Base-by-base conservation (phyloP, 73 alveolate species). In the Tetrahymena malaccensis region DNA sequence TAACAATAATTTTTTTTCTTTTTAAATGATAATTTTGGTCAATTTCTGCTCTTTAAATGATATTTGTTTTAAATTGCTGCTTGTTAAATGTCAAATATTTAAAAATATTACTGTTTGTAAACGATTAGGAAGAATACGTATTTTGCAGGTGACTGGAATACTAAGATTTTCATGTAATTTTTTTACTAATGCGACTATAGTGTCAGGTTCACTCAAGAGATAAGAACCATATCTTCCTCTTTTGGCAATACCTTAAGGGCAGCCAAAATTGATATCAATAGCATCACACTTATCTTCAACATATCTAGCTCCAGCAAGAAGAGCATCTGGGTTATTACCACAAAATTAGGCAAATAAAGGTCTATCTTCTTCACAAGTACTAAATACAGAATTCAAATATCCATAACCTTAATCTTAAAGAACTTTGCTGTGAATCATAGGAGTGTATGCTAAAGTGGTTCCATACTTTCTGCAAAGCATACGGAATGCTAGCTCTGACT, bases 181-280 rank as follows among this genome's bases (percentile, higher is more conserved):
- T 58, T 96, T 93, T 13, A 98, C 98, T 22, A 97, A 96, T 50
- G 97, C 98, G 96, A 94, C 96, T 93, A 96, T 96, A 38, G 96
- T 89, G 13, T 99, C 99, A 1, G 99, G 99, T 96, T 98, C 99
- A 83, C 98, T 99, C 40, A 99, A 98, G 55, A 99, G 96, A 97
- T 96, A 99, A 0, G 99, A 97, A 27, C 99, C 99, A 97, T 99
- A 99, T 89, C 97, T 98, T 25, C 99, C 99, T 96, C 96, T 98
- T 94, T 97, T 96, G 10, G 99, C 99, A 22, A 99, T 99, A 40
- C 99, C 99, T 97, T 99, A 99, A 9, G 99, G 99, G 93, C 99
- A 99, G 12, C 99, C 99, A 33, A 99, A 97, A 96, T 99, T 99
- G 40, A 99, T 94, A 96, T 99, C 99, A 10, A 99, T 99, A 17